A percentile compares a stretch with the other conserved stretches of the same genome.
These are phyloP conservation scores for Amanita thiersii DNA, from an alignment of 768 basidiomycete genomes.

Conservation along the genomic window DNA sequence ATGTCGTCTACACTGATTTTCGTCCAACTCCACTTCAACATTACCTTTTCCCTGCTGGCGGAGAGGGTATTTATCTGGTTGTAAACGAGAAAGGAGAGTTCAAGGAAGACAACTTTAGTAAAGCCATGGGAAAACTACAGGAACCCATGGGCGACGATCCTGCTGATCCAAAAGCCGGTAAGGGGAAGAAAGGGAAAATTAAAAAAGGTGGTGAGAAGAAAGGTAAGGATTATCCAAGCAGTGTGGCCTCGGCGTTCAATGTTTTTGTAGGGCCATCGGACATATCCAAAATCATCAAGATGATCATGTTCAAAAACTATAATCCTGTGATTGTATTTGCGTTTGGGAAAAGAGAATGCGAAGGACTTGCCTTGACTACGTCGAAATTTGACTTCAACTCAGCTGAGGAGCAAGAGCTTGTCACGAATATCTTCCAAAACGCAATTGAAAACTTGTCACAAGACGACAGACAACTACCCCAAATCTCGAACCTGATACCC, in stretches of 20 bases:
- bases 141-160: conserved; percentile 86
- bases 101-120: conserved; percentile 93
- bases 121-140: conserved; percentile 92
- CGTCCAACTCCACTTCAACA: conserved; percentile 97
- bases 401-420: conserved; percentile 83
- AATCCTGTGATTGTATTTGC: conserved; percentile 98
- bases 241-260: background rate
- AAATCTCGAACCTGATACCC: conserved; percentile 88
- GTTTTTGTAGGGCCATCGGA: conserved; percentile 89
- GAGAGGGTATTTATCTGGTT: conserved; percentile 94
- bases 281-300: conserved; percentile 94
- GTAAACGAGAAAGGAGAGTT: conserved; percentile 99
- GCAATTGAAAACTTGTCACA: conserved; percentile 84
- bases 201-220: conserved; percentile 91
- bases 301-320: conserved; percentile 97
- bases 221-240: conserved; percentile 39
- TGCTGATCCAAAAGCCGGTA: conserved; percentile 76
- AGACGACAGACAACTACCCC: conserved; percentile 85
- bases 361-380: conserved; percentile 82
- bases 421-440: conserved; percentile 86
- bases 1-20: conserved; percentile 99
- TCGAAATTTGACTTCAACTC: conserved; percentile 96
- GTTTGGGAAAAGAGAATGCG: conserved; percentile 97
- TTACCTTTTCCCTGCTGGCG: conserved; percentile 94
- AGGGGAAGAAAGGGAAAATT: conserved; percentile 86